Evolutionary conservation across 2,329 filamentous ascomycete genomes (phyloP).

Genomic region (Hymenoscyphus albidus): DNA sequence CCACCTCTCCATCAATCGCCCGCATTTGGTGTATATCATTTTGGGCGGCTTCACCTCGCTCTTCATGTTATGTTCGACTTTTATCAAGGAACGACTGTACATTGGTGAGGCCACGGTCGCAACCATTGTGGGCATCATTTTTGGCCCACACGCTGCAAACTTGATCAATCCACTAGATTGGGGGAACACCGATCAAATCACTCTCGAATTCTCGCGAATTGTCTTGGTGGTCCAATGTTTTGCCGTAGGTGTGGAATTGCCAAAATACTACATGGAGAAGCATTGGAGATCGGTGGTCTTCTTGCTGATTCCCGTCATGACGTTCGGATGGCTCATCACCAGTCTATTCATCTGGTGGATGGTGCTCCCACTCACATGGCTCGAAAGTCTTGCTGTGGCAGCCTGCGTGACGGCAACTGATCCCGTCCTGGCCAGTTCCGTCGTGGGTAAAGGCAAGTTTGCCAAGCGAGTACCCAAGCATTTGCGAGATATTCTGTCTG

Average conservation of each 20-base stretch:
- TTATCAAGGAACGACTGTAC: slow-evolving; percentile 98
- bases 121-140: slow-evolving; percentile 82
- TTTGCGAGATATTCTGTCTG: slow-evolving; percentile 88
- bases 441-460: slow-evolving; percentile 98
- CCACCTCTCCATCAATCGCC: slow-evolving; percentile 81
- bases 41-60: slow-evolving; percentile 94
- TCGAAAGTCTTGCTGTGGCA: slow-evolving; percentile 81
- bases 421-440: slow-evolving; percentile 92
- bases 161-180: slow-evolving; percentile 72
- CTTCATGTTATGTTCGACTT: slow-evolving; percentile 97
- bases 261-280: slow-evolving; percentile 93
- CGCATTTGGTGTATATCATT: slow-evolving; percentile 98
- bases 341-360: slow-evolving; percentile 96
- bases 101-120: slow-evolving; percentile 97
- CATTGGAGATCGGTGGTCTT: slow-evolving; percentile 93
- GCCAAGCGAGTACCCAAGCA: slow-evolving; percentile 97
- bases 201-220: slow-evolving; percentile 83
- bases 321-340: slow-evolving; percentile 88
- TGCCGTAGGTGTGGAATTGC: slow-evolving; percentile 84
- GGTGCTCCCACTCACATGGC: slow-evolving; percentile 73
- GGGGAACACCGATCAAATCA: slow-evolving; percentile 83
- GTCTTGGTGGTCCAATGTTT: slow-evolving; percentile 92
- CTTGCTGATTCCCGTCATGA: slow-evolving; percentile 93
- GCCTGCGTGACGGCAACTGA: slow-evolving; percentile 97
- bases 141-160: slow-evolving; percentile 78